Evolutionary conservation across 768 basidiomycete species (phyloP), one percentile per base, ranked within the genome.

Genomic region (Hebeloma cylindrosporum): DNA sequence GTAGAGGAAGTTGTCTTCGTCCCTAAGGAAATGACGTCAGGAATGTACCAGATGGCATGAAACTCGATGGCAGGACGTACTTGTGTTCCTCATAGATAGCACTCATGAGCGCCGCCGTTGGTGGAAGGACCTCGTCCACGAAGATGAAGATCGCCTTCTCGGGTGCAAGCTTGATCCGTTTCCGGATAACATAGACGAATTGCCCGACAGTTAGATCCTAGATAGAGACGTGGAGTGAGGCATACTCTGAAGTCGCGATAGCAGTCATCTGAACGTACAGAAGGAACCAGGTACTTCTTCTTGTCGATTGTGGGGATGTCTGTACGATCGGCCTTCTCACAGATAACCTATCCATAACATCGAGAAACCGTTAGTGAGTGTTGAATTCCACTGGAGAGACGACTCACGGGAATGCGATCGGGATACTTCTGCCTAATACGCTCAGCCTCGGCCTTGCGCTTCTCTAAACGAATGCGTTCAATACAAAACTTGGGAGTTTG

Each of bases 131-230:
- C 66, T 99, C 96, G 58, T 99, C 93, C 40, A 99, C 96, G 60
- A 98, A 99, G 69, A 99, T 97, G 75, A 98, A 99, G 72, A 99
- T 99, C 27, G 96, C 96, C 73, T 97, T 97, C 82, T 99, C 96
- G 23, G 96, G 94, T 17, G 93, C 90, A 45, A 99, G 82, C 83
- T 99, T 98, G 86, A 98, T 99, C 50, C 96, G 88, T 78, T 99
- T 99, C 61, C 96, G 86, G 64, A 99, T 99, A 25, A 99, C 96
- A 67, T 99, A 99, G 45, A 99, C 96, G 65, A 99, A 99, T 64
- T 99, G 95, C 8, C 94, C 94, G 7, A 97, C 94, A 30, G 93
- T 97, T 45, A 96, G 72, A 70, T 97, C 93, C 93, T 97, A 54
- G 21, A 25, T 38, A 36, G 14, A 40, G 34, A 18, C 33, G 31